phyloP scores from a whole-genome alignment of 208 protist genomes.

The Acanthamoeba culbertsoni region DNA sequence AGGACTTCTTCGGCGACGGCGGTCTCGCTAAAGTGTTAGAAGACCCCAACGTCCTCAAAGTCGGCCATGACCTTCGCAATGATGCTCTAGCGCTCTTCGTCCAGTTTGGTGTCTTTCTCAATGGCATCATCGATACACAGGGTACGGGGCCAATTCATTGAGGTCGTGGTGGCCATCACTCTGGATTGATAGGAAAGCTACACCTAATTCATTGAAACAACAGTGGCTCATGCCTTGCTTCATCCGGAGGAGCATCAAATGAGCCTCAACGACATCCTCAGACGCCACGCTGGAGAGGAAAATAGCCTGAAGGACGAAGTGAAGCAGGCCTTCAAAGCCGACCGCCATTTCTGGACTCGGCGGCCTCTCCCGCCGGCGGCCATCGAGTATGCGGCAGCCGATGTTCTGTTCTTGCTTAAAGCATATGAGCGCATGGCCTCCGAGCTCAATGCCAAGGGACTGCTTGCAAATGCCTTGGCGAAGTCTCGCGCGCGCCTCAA shows the following conservation, averaged over 20 bases:
- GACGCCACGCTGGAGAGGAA: background rate
- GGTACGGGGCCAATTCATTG: background rate
- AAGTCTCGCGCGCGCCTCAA: background rate
- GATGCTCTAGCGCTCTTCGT: background rate
- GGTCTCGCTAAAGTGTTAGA: background rate
- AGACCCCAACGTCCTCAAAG: background rate
- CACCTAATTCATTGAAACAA: background rate
- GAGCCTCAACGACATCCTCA: background rate
- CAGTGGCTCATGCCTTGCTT: background rate
- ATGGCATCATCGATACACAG: conserved; percentile 41
- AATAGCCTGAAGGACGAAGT: background rate
- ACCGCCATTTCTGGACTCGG: background rate
- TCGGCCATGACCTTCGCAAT: conserved; percentile 36
- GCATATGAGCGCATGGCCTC: background rate
- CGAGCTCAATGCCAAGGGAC: background rate
- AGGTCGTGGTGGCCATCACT: background rate
- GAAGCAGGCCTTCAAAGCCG: background rate
- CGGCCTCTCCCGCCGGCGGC: background rate
- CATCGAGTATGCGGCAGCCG: background rate
- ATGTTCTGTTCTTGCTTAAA: background rate
- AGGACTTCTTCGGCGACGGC: background rate
- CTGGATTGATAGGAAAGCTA: background rate
- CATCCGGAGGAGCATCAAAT: no score
- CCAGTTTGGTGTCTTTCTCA: background rate
- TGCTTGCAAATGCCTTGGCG: background rate